Evolutionary conservation across 2,329 filamentous ascomycete genomes (phyloP).

Genomic region (Cryphonectria parasitica): DNA sequence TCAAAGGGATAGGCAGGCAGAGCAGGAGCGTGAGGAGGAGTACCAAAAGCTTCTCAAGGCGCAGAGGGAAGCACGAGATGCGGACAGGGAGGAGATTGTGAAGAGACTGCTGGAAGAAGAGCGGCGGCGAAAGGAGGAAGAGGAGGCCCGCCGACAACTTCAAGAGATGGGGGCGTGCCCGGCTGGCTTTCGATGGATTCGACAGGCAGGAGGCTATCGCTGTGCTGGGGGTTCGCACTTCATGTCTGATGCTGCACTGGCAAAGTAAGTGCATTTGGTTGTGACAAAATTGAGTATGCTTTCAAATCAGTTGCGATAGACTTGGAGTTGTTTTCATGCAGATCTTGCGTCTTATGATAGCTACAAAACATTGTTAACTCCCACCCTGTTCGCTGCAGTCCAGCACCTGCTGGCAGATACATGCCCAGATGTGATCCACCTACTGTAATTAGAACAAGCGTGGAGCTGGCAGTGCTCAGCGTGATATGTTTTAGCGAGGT

Average conservation of each 20-base stretch:
- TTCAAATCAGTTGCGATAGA: background rate
- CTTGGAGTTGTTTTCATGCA: background rate
- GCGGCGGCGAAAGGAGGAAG: slow-evolving; percentile 43
- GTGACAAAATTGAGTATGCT: background rate
- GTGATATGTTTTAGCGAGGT: background rate
- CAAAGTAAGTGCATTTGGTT: background rate
- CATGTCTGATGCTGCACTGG: slow-evolving; percentile 45
- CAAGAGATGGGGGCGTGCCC: slow-evolving; percentile 58
- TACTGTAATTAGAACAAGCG: background rate
- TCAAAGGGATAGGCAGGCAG: slow-evolving; percentile 50
- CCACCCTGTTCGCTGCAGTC: background rate
- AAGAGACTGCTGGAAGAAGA: slow-evolving; percentile 45
- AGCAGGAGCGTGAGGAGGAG: slow-evolving; percentile 43
- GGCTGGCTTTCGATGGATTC: slow-evolving; percentile 64
- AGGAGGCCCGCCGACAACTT: slow-evolving; percentile 49
- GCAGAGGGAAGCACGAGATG: slow-evolving; percentile 36
- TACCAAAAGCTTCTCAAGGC: slow-evolving; percentile 41
- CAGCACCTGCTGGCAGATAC: background rate
- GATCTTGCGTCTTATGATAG: background rate
- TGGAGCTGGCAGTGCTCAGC: background rate
- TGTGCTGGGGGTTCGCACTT: slow-evolving; percentile 66
- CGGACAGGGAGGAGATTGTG: slow-evolving; percentile 42
- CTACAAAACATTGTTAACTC: background rate
- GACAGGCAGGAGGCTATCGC: slow-evolving; percentile 59
- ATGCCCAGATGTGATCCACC: background rate